phyloP scores from a whole-genome alignment of 768 basidiomycete species.

The Kwoniella sp. region DNA sequence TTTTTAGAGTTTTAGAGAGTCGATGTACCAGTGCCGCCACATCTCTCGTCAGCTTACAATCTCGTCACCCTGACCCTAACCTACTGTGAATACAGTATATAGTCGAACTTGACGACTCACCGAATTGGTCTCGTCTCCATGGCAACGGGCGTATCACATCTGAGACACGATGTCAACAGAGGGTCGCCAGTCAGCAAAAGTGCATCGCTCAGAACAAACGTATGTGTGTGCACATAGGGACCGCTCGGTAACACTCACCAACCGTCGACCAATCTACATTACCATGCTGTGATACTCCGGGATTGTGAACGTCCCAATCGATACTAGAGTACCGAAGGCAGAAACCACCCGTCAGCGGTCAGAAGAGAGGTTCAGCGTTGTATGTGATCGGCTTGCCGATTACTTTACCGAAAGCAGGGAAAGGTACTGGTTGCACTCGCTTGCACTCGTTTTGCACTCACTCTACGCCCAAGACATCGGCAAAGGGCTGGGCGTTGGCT shows the following conservation, averaged over 20 bases:
- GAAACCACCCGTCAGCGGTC: too few relatives aligned
- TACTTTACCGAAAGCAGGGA: not conserved
- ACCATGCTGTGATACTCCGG: slow-evolving; percentile 25
- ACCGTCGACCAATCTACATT: slow-evolving; percentile 46
- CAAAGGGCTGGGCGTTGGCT: slow-evolving; percentile 33
- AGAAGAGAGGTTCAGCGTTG: not conserved
- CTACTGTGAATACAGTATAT: not conserved
- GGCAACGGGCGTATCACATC: slow-evolving; percentile 38
- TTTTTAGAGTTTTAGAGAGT: too few relatives aligned
- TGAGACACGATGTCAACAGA: too few relatives aligned
- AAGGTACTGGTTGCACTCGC: too few relatives aligned
- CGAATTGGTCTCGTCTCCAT: slow-evolving; percentile 22
- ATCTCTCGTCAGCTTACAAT: not conserved
- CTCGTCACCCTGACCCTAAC: not conserved
- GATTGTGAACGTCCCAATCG: slow-evolving; percentile 33
- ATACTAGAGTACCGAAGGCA: too few relatives aligned
- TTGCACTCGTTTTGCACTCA: slow-evolving; percentile 21
- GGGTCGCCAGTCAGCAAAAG: too few relatives aligned
- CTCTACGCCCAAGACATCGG: slow-evolving; percentile 45
- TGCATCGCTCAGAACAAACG: too few relatives aligned
- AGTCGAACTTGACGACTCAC: slow-evolving; percentile 18
- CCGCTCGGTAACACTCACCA: too few relatives aligned
- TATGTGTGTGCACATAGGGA: too few relatives aligned
- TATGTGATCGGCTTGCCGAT: too few relatives aligned
- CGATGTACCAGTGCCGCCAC: not conserved